phyloP scores from a whole-genome alignment of 2,329 filamentous ascomycete species.

The Clarireedia paspali region DNA sequence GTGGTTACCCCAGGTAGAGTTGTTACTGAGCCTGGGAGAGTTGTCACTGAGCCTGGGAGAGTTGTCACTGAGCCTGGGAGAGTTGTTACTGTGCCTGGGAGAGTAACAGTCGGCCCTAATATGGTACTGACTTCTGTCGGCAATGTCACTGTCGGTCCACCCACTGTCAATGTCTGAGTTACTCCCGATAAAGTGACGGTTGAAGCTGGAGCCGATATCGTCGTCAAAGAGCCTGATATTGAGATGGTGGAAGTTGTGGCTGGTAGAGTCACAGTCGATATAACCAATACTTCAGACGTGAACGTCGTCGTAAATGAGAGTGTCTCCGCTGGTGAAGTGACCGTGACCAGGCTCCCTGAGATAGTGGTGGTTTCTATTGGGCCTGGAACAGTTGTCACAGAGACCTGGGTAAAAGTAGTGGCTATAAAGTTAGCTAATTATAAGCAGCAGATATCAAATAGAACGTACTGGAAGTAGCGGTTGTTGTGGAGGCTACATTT shows the following conservation, averaged over 20 bases:
- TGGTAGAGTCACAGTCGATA: not conserved
- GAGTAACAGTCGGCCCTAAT: not conserved
- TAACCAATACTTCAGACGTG: not conserved
- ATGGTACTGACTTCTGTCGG: not conserved
- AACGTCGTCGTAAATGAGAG: not conserved
- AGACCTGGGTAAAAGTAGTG: not conserved
- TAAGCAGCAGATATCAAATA: not conserved
- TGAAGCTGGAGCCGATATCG: conserved; percentile 2
- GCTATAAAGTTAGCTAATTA: conserved; percentile 5
- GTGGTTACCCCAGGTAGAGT: not conserved
- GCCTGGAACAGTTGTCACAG: not conserved
- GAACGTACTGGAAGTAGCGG: conserved; percentile 9
- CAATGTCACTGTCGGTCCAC: not conserved
- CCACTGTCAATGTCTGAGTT: not conserved
- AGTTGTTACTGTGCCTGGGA: not conserved
- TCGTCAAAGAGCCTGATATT: conserved; percentile 14
- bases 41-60: not conserved
- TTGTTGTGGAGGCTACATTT: not conserved
- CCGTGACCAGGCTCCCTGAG: not conserved
- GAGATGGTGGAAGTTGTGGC: conserved; percentile 1
- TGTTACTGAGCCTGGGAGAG: not conserved
- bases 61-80: not conserved
- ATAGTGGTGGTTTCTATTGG: not conserved
- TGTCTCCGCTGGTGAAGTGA: not conserved
- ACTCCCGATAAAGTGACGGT: conserved; percentile 1